A percentile compares a stretch with the other conserved stretches of the same genome.
These are phyloP conservation scores for Diaporthe longicolla DNA, from an alignment of 2,329 filamentous ascomycete species.

Conservation along the genomic window DNA sequence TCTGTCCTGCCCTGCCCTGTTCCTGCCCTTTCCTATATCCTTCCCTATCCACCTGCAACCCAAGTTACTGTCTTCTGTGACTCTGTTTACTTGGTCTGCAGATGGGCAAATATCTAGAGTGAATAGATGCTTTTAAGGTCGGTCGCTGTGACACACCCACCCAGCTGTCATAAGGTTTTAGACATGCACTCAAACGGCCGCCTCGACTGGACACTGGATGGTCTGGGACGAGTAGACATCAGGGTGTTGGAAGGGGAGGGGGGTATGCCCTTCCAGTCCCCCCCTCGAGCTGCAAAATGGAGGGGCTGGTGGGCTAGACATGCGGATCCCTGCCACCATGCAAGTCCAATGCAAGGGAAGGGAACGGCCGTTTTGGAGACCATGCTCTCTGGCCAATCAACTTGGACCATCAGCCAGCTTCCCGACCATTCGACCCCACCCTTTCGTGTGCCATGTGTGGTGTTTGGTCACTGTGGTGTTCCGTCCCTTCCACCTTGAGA, in stretches of 20 bases:
- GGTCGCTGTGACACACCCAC: conserved; percentile 13
- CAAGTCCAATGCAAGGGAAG: conserved; percentile 36
- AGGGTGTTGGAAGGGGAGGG: conserved; percentile 1
- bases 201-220: conserved; percentile 12
- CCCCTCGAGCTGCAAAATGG: conserved; percentile 36
- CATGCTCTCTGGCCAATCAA: conserved; percentile 23
- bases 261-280: neutral
- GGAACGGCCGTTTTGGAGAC: conserved; percentile 28
- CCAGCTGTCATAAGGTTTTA: conserved; percentile 14
- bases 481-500: neutral
- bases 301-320: conserved; percentile 32
- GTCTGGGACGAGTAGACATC: conserved; percentile 4
- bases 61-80: no score
- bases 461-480: neutral
- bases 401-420: neutral
- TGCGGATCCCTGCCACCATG: conserved; percentile 16
- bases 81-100: neutral
- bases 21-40: neutral
- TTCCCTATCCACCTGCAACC: neutral
- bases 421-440: conserved; percentile 2
- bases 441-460: neutral
- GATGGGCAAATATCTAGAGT: neutral
- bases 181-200: neutral
- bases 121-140: neutral
- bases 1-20: neutral